A percentile compares a stretch with the other conserved stretches of the same genome.
Evolutionary conservation across 2,329 filamentous ascomycete genomes (phyloP).

Genomic region (Phyllosticta capitalensis): DNA sequence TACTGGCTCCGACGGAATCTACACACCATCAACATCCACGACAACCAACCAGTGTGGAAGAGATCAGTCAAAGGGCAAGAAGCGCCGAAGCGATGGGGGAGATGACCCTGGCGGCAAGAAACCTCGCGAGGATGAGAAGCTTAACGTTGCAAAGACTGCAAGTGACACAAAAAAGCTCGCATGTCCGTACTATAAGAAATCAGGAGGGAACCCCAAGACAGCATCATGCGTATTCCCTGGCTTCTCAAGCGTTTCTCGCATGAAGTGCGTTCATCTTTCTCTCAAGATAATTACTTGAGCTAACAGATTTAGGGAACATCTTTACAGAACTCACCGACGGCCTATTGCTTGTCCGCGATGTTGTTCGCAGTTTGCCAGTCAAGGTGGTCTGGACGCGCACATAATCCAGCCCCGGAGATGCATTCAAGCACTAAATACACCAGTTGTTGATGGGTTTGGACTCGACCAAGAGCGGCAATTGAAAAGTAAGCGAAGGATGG

Average conservation of each 20-base stretch:
- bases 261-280: constrained; percentile 2
- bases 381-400: neutral
- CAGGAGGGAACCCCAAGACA: neutral
- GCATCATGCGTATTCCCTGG: neutral
- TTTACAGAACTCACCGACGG: neutral
- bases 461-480: constrained; percentile 17
- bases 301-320: neutral
- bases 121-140: neutral
- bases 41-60: neutral
- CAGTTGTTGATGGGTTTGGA: neutral
- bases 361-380: neutral
- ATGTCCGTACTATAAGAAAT: neutral
- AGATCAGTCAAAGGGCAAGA: neutral
- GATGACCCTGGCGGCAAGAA: neutral
- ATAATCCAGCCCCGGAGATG: neutral
- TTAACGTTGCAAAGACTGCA: neutral
- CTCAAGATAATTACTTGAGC: neutral
- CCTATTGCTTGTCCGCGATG: neutral
- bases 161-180: neutral
- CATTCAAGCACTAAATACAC: neutral
- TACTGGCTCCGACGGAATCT: neutral
- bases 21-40: neutral
- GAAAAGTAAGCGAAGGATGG: constrained; percentile 20
- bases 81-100: neutral
- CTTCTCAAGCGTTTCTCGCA: neutral